These are phyloP conservation scores for Phyllosticta citriasiana DNA, from an alignment of 2,329 filamentous ascomycete species.

Conservation along the genomic window DNA sequence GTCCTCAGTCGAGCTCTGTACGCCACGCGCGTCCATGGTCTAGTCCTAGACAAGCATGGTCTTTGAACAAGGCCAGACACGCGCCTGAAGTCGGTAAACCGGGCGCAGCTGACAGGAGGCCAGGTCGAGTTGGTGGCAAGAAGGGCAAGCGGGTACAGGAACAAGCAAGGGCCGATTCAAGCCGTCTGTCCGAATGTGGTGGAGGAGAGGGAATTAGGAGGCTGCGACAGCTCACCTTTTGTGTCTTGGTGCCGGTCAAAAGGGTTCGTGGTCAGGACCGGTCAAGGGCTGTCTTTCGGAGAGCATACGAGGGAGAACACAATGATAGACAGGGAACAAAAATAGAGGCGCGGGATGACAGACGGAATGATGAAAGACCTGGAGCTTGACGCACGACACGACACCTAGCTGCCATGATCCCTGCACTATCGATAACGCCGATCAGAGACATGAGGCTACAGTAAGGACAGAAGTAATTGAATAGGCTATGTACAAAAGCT, in stretches of 20 bases:
- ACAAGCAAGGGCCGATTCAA: background rate
- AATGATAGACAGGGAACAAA: background rate
- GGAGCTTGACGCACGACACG: background rate
- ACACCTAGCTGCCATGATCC: background rate
- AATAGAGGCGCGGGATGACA: background rate
- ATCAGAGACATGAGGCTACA: background rate
- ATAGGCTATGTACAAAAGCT: background rate
- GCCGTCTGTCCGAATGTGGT: background rate
- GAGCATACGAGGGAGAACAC: background rate
- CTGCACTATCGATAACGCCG: background rate
- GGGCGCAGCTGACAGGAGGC: background rate
- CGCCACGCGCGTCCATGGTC: background rate
- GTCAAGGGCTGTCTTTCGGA: background rate
- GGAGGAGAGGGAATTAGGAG: background rate
- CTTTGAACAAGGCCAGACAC: background rate
- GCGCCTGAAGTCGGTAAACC: background rate
- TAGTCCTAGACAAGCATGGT: background rate
- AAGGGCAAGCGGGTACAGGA: background rate
- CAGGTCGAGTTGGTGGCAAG: background rate
- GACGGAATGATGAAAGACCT: background rate
- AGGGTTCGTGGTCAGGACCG: background rate
- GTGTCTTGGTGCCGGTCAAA: background rate
- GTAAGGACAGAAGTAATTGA: background rate
- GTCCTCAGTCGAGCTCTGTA: background rate
- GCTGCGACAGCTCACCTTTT: background rate